Conservation (phyloP, 352 stramenopile species). For the Phytophthora uliginosa region DNA sequence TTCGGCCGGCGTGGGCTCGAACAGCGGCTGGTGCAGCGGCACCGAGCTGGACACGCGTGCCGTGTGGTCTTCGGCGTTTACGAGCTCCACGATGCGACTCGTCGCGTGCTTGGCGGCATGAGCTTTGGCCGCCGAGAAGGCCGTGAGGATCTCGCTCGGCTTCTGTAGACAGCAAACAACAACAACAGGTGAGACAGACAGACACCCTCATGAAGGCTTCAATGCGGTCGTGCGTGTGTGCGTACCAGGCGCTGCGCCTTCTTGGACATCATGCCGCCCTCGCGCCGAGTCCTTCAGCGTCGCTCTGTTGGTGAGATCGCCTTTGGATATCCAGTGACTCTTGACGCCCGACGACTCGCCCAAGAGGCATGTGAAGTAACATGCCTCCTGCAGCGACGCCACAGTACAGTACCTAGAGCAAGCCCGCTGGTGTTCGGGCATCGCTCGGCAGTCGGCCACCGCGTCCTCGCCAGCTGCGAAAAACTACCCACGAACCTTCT, state of each 20-base stretch:
- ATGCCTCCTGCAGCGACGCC: no score
- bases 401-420: no score
- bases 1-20: conserved; percentile 82
- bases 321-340: no score
- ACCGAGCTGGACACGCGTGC: conserved; percentile 69
- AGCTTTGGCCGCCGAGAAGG: conserved; percentile 69
- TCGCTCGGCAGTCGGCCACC: not conserved
- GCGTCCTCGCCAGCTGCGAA: conserved; percentile 17
- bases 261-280: conserved; percentile 22
- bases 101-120: conserved; percentile 47
- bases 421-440: no score
- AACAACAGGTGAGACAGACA: not conserved
- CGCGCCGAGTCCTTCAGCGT: no score
- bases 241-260: conserved; percentile 36
- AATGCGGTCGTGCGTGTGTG: not conserved
- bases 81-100: conserved; percentile 66
- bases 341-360: no score
- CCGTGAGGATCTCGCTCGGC: conserved; percentile 73
- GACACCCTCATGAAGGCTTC: no score
- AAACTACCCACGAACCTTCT: conserved; percentile 6
- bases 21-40: conserved; percentile 88
- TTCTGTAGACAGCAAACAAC: conserved; percentile 40
- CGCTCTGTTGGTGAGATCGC: no score
- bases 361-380: no score
- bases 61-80: conserved; percentile 84